Evolutionary conservation across 169 alveolate species (phyloP).

Genomic region (Pseudocohnilembus persalinus): DNA sequence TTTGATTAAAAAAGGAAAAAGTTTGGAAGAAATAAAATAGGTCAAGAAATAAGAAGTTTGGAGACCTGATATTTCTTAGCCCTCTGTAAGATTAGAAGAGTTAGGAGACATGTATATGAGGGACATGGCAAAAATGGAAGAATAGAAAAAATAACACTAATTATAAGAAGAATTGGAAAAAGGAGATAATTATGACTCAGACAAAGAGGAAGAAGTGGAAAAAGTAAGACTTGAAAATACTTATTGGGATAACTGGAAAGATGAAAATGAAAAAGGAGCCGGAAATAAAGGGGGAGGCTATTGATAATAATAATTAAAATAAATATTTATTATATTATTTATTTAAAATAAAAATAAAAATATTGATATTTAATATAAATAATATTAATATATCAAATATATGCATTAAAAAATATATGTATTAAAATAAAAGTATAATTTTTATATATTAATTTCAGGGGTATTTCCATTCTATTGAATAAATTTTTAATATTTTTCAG

Average conservation of each 20-base stretch:
- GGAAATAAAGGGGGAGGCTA: constrained; percentile 54
- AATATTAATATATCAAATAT: too few species aligned
- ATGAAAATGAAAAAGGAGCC: constrained; percentile 63
- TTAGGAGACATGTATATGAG: constrained; percentile 45
- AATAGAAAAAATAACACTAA: constrained; percentile 26
- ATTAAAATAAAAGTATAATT: too few species aligned
- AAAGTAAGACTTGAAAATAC: constrained; percentile 37
- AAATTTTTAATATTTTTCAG: too few species aligned
- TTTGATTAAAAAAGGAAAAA: neutral
- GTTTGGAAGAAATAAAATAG: constrained; percentile 8
- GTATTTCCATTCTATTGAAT: too few species aligned
- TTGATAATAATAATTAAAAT: too few species aligned
- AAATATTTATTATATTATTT: too few species aligned
- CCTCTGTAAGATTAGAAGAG: constrained; percentile 45
- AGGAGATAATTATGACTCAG: constrained; percentile 46
- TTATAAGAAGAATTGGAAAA: constrained; percentile 10
- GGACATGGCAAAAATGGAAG: constrained; percentile 28
- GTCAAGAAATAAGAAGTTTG: constrained; percentile 28
- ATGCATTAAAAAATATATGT: too few species aligned
- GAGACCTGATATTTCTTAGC: constrained; percentile 30
- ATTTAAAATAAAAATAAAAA: too few species aligned
- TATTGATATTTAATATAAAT: too few species aligned
- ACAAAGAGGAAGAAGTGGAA: constrained; percentile 40
- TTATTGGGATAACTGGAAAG: constrained; percentile 66
- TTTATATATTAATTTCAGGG: too few species aligned